Conservation (phyloP, 1,139 yeast species). For the Saccharomyces hybrid region DNA sequence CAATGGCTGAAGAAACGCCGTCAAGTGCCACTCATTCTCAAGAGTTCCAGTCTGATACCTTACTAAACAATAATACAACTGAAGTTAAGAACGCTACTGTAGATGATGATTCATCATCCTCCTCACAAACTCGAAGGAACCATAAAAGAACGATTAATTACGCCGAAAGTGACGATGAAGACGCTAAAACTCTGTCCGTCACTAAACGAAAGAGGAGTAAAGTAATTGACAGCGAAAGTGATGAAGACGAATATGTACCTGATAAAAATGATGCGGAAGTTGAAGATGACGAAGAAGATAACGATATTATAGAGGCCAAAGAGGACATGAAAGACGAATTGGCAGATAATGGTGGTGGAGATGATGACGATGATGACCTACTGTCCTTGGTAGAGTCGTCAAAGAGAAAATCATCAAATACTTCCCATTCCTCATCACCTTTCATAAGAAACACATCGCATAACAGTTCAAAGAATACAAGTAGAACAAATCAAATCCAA, state of each 20-base stretch:
- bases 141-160: constrained; percentile 32
- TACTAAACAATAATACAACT: background rate
- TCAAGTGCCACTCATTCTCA: background rate
- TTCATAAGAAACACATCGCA: background rate
- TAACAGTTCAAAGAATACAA: constrained; percentile 1
- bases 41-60: background rate
- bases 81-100: background rate
- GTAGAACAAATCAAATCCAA: background rate
- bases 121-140: constrained; percentile 8
- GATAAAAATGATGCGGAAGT: constrained; percentile 4
- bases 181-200: constrained; percentile 11
- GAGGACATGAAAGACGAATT: constrained; percentile 13
- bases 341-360: constrained; percentile 7
- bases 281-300: constrained; percentile 9
- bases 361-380: constrained; percentile 25
- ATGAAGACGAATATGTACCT: constrained; percentile 1
- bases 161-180: constrained; percentile 34
- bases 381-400: constrained; percentile 17
- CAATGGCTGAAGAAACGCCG: constrained; percentile 1
- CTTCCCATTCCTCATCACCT: background rate
- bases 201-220: constrained; percentile 25
- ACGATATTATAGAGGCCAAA: constrained; percentile 26
- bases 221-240: constrained; percentile 15
- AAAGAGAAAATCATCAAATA: constrained; percentile 4
- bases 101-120: constrained; percentile 6